Evolutionary conservation across 176 grass and related monocot species (phyloP).

Genomic region (Lolium perenne): DNA sequence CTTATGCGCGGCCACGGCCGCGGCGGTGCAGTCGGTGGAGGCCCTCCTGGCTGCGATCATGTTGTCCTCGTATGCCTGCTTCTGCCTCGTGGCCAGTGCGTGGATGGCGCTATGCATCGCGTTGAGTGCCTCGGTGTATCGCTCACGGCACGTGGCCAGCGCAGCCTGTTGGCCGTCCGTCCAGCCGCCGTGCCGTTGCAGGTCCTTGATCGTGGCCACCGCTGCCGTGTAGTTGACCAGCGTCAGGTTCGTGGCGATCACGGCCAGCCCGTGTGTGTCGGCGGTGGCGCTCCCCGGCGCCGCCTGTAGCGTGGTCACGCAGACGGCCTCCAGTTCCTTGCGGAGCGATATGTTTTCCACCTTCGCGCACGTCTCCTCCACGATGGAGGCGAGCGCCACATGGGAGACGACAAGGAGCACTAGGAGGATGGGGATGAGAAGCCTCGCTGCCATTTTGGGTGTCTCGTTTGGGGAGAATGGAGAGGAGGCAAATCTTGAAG

Average conservation of each 20-base stretch:
- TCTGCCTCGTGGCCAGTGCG: conserved; percentile 1
- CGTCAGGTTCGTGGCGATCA: conserved; percentile 58
- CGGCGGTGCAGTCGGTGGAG: conserved; percentile 41
- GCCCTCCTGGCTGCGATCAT: conserved; percentile 38
- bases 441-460: conserved; percentile 33
- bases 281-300: conserved; percentile 43
- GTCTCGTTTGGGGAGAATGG: too few species aligned
- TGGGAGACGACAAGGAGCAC: not conserved
- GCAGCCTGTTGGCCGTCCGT: not conserved
- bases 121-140: conserved; percentile 50
- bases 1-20: not conserved
- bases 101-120: conserved; percentile 58
- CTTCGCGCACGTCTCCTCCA: conserved; percentile 43
- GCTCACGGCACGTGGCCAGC: conserved; percentile 42
- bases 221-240: conserved; percentile 60
- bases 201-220: conserved; percentile 43
- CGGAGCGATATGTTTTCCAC: not conserved
- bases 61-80: conserved; percentile 34
- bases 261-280: conserved; percentile 45
- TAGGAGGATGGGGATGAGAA: not conserved
- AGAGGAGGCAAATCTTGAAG: too few species aligned
- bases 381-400: conserved; percentile 8
- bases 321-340: conserved; percentile 33
- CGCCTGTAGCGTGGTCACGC: conserved; percentile 46
- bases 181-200: conserved; percentile 35